These are phyloP conservation scores for Dictyostelium firmibasis DNA, from an alignment of 78 protist genomes.

Conservation along the genomic window DNA sequence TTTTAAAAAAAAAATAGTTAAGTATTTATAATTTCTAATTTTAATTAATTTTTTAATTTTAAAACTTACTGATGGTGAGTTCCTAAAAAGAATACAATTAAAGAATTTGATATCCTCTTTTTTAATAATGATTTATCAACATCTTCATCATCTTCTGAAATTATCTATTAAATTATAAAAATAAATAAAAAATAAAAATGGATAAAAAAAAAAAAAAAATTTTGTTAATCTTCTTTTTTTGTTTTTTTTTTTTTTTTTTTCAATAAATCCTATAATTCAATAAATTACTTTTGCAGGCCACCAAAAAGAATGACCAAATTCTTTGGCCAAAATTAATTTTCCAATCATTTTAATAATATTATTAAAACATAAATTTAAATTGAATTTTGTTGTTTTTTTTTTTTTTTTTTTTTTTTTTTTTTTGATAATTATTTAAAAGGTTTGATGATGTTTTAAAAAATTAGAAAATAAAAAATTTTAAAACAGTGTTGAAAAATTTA, in stretches of 20 bases:
- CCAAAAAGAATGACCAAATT: conserved; percentile 6
- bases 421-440: no score
- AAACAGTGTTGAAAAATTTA: background rate
- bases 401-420: no score
- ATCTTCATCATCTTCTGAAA: conserved; percentile 1
- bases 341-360: no score
- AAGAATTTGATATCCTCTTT: conserved; percentile 22
- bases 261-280: background rate
- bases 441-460: no score
- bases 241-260: no score
- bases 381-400: no score
- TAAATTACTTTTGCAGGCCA: conserved; percentile 65
- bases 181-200: background rate
- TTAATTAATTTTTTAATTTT: no score
- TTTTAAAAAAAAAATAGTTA: background rate
- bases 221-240: background rate
- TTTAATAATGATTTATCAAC: conserved; percentile 5
- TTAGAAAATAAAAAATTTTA: background rate
- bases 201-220: background rate
- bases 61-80: conserved; percentile 20
- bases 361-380: no score
- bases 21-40: no score
- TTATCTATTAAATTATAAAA: background rate
- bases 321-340: conserved; percentile 49
- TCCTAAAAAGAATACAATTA: conserved; percentile 49